These are phyloP conservation scores for Ustilago crameri DNA, from an alignment of 1,284 basidiomycete genomes.

Conservation along the genomic window DNA sequence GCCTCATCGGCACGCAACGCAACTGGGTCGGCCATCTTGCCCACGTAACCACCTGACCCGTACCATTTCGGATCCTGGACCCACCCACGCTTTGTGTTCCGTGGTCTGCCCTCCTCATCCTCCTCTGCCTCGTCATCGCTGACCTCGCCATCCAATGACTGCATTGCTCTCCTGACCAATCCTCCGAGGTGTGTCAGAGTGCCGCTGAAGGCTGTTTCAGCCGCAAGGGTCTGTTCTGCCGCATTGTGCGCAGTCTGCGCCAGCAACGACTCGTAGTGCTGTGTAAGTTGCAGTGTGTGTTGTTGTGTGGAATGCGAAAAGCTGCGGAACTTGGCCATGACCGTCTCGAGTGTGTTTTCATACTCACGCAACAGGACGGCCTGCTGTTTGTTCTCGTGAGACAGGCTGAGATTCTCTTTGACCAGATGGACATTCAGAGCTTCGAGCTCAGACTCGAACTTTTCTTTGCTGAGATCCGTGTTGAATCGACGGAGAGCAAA, in stretches of 20 bases:
- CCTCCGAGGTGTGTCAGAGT: constrained; percentile 54
- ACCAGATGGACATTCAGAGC: constrained; percentile 87
- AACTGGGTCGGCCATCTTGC: constrained; percentile 51
- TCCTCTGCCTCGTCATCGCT: constrained; percentile 25
- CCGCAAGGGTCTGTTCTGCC: constrained; percentile 48
- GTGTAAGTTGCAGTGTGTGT: constrained; percentile 86
- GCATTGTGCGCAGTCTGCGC: constrained; percentile 51
- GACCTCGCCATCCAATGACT: constrained; percentile 55
- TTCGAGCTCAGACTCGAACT: constrained; percentile 91
- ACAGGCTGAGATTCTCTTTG: constrained; percentile 89
- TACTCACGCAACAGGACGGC: constrained; percentile 89
- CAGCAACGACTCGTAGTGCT: constrained; percentile 91
- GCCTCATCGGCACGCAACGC: constrained; percentile 48
- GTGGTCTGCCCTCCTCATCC: constrained; percentile 4
- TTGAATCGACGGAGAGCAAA: constrained; percentile 89
- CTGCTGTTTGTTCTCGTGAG: constrained; percentile 94
- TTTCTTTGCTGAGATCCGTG: constrained; percentile 92
- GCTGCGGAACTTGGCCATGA: constrained; percentile 94
- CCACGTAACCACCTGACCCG: constrained; percentile 62
- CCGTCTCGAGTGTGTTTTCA: constrained; percentile 90
- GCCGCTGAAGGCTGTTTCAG: constrained; percentile 49
- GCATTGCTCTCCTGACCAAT: constrained; percentile 55
- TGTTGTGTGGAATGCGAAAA: constrained; percentile 91
- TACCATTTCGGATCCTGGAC: constrained; percentile 55
- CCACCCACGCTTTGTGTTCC: constrained; percentile 37